These are phyloP conservation scores for Mycena crocata DNA, from an alignment of 768 basidiomycete genomes.

Conservation along the genomic window DNA sequence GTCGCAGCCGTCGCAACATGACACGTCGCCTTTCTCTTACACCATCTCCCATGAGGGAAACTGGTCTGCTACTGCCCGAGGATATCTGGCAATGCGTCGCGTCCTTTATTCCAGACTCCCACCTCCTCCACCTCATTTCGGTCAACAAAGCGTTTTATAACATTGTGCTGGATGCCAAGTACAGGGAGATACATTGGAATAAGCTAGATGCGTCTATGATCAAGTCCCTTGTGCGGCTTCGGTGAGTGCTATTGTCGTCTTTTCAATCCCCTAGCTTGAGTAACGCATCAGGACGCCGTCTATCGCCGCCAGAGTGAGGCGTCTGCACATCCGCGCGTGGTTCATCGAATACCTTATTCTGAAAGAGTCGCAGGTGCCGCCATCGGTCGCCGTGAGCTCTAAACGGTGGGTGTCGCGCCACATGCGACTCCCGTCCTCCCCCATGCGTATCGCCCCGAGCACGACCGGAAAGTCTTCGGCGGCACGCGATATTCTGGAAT, in stretches of 20 bases:
- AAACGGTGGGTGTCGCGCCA: constrained; percentile 19
- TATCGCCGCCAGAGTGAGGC: constrained; percentile 47
- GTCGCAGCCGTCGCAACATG: too few species aligned
- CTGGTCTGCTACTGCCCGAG: constrained; percentile 35
- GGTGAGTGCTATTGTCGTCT: constrained; percentile 35
- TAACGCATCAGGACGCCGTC: constrained; percentile 41
- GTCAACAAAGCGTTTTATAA: constrained; percentile 50
- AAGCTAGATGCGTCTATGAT: constrained; percentile 43
- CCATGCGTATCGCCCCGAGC: constrained; percentile 12
- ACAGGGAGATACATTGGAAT: constrained; percentile 47
- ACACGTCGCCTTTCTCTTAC: constrained; percentile 4
- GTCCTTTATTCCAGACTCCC: constrained; percentile 27
- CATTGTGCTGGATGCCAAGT: constrained; percentile 43
- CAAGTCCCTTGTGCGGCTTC: constrained; percentile 41
- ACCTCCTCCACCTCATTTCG: constrained; percentile 37
- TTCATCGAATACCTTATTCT: constrained; percentile 49
- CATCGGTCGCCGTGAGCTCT: constrained; percentile 3
- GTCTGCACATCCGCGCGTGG: constrained; percentile 52
- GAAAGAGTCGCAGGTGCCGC: constrained; percentile 9
- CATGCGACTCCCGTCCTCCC: constrained; percentile 8
- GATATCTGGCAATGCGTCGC: constrained; percentile 50
- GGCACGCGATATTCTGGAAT: constrained; percentile 39
- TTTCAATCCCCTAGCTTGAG: background rate
- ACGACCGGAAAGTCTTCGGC: constrained; percentile 12
- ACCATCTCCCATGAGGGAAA: constrained; percentile 4